A percentile compares a stretch with the other conserved stretches of the same genome.
Conservation (phyloP, 441 rosid species). For the Jatropha multifida region DNA sequence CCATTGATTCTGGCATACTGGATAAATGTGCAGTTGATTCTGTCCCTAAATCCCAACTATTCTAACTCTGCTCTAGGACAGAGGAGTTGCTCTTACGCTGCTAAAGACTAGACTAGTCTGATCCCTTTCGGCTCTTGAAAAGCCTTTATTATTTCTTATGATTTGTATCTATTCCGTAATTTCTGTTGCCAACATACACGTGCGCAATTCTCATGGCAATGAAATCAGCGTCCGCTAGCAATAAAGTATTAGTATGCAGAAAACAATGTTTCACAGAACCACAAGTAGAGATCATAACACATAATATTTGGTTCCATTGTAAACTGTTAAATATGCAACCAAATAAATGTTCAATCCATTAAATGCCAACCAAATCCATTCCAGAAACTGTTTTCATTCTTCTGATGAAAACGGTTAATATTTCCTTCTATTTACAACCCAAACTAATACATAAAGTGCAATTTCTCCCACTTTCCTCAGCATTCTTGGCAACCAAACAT, state of each 20-base stretch:
- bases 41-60: too few species aligned
- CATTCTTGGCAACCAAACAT: neutral
- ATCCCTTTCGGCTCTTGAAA: too few species aligned
- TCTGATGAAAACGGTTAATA: neutral
- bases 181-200: neutral
- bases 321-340: neutral
- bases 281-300: neutral
- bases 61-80: too few species aligned
- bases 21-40: too few species aligned
- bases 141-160: too few species aligned
- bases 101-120: too few species aligned
- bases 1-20: too few species aligned
- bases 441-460: neutral
- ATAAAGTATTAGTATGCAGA: neutral
- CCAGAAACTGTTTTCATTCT: neutral
- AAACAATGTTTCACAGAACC: neutral
- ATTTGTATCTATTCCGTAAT: neutral
- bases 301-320: neutral
- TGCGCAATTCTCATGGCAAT: conserved; percentile 2
- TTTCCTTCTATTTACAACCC: neutral
- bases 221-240: neutral
- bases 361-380: neutral
- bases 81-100: too few species aligned
- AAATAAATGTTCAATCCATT: neutral
- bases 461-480: neutral